These are phyloP conservation scores for Schoenoplectus triqueter DNA, from an alignment of 202 grass and related monocot species.

Conservation along the genomic window DNA sequence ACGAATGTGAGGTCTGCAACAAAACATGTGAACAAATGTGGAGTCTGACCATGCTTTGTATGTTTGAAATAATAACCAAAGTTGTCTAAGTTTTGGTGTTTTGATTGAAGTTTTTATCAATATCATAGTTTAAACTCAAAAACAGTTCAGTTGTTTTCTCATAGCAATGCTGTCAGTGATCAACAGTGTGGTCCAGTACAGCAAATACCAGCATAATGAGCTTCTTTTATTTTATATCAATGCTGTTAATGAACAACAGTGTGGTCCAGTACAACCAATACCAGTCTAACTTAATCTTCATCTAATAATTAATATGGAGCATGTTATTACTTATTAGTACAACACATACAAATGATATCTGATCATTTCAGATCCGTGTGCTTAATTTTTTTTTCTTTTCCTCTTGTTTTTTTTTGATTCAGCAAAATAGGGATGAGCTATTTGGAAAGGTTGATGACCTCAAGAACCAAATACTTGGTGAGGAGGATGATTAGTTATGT, in stretches of 20 bases:
- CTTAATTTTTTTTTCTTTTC: constrained; percentile 15
- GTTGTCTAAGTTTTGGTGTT: neutral
- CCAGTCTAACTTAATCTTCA: constrained; percentile 3
- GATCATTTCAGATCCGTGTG: neutral
- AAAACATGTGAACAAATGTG: neutral
- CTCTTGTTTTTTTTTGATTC: constrained; percentile 29
- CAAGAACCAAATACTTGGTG: constrained; percentile 66
- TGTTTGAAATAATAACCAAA: neutral
- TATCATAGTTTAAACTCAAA: neutral
- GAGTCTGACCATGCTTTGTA: neutral
- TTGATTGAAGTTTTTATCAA: neutral
- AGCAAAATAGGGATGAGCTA: constrained; percentile 82
- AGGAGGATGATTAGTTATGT: constrained; percentile 39
- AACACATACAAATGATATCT: neutral
- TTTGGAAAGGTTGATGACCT: constrained; percentile 64
- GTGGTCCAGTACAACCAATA: neutral
- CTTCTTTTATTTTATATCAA: neutral
- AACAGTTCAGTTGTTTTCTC: neutral
- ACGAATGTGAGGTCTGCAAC: neutral
- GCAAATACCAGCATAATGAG: neutral
- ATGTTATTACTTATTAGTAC: constrained; percentile 31
- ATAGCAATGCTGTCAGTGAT: constrained; percentile 6
- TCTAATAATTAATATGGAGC: neutral
- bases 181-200: neutral
- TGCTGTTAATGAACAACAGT: neutral